Evolutionary conservation across 768 basidiomycete species (phyloP).

Genomic region (Piloderma croceum): DNA sequence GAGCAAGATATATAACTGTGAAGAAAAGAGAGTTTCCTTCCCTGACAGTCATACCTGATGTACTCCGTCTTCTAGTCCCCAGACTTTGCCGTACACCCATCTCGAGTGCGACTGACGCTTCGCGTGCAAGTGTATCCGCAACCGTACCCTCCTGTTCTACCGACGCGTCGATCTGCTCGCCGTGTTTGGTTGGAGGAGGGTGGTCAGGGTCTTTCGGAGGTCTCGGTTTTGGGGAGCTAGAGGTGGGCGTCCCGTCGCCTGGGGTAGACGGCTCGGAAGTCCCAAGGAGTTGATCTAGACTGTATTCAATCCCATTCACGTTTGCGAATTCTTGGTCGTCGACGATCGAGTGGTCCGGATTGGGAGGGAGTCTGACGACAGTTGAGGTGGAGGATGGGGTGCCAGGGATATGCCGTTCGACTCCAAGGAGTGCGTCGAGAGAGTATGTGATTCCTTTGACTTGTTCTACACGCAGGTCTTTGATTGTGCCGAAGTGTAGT

Average conservation of each 20-base stretch:
- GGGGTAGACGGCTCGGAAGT: slow-evolving; percentile 34
- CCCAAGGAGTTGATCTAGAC: slow-evolving; percentile 85
- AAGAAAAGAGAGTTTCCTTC: slow-evolving; percentile 87
- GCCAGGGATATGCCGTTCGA: slow-evolving; percentile 43
- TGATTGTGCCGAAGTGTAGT: slow-evolving; percentile 85
- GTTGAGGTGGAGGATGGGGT: slow-evolving; percentile 38
- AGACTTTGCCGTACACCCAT: slow-evolving; percentile 53
- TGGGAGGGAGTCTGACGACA: slow-evolving; percentile 37
- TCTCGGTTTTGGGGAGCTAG: slow-evolving; percentile 16
- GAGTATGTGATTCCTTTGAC: slow-evolving; percentile 98
- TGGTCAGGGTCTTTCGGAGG: slow-evolving; percentile 15
- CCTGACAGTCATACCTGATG: slow-evolving; percentile 46
- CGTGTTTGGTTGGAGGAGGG: slow-evolving; percentile 47
- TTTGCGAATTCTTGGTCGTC: slow-evolving; percentile 90
- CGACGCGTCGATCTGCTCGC: slow-evolving; percentile 69
- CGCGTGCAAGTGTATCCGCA: slow-evolving; percentile 56
- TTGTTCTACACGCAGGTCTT: slow-evolving; percentile 79
- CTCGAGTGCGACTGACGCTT: slow-evolving; percentile 65
- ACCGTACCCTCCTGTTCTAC: slow-evolving; percentile 46
- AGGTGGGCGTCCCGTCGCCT: slow-evolving; percentile 32
- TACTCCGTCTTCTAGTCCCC: slow-evolving; percentile 28
- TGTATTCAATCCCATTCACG: slow-evolving; percentile 96
- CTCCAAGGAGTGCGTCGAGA: slow-evolving; percentile 86
- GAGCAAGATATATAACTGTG: slow-evolving; percentile 93
- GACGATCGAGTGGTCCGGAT: slow-evolving; percentile 55